Evolutionary conservation across 73 alveolate species (phyloP), one percentile per base, ranked within the genome.

Genomic region (Paramecium biaurelia): DNA sequence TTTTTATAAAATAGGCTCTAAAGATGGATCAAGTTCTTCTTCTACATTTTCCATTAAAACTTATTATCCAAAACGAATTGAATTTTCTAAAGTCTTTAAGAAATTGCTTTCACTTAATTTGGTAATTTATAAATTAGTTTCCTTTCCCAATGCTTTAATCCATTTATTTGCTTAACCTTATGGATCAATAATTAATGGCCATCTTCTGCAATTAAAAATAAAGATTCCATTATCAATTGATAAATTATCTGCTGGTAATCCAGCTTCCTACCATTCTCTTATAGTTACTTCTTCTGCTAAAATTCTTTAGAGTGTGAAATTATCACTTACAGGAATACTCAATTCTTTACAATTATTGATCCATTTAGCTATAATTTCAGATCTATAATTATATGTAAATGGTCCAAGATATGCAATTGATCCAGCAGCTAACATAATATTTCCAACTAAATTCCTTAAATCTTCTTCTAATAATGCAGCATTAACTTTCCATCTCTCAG

Each of bases 151-250:
- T 94, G 96, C 97, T 86, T 99, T 98, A 88, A 99, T 98, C 99
- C 99, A 99, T 49, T 98, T 98, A 97, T 99, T 99, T 7, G 99
- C 99, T 88, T 99, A 98, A 67, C 99, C 98, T 93, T 99, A 99
- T 1, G 99, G 99, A 89, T 99, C 99, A 35, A 99, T 99, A 94
- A 99, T 96, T 53, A 99, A 96, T 9, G 99, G 99, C 99, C 99
- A 99, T 88, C 99, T 97, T 85, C 99, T 97, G 20, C 99, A 99
- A 57, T 96, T 89, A 6, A 99, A 97, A 42, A 98, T 98, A 90
- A 98, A 95, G 24, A 99, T 96, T n/a, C 99, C 99, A 76, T 99
- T 99, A 93, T 99, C 99, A 67, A 98, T 95, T 7, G 99, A 98
- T 38, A 98, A 97, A 79, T 97, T 96, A 95, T 99, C 99, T 4